phyloP scores from a whole-genome alignment of 306 rosid species.

The Lablab purpureus region DNA sequence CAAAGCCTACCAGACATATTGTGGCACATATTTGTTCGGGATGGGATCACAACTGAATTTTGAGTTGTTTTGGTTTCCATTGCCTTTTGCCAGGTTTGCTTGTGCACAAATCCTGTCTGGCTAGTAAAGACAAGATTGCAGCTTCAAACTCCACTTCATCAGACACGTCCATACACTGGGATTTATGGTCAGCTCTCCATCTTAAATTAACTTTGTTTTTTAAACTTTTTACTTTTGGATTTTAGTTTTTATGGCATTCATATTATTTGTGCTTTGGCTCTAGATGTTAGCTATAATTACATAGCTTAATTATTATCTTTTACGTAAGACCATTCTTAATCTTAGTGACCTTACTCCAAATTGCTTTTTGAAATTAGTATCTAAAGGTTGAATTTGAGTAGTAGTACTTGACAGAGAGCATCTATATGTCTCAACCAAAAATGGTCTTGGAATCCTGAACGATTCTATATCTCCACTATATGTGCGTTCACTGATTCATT shows the following conservation, averaged over 20 bases:
- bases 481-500: conserved; percentile 23
- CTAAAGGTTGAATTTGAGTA: conserved; percentile 2
- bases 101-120: conserved; percentile 95
- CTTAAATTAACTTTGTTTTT: conserved; percentile 54
- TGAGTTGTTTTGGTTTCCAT: conserved; percentile 42
- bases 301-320: conserved; percentile 34
- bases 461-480: neutral
- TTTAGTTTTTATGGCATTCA: conserved; percentile 22
- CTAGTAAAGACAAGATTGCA: conserved; percentile 96
- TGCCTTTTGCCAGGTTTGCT: conserved; percentile 69
- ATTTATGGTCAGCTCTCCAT: conserved; percentile 79
- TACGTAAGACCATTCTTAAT: conserved; percentile 13
- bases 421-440: conserved; percentile 20
- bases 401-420: neutral
- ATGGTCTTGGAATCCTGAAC: neutral
- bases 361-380: conserved; percentile 34
- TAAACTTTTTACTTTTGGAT: conserved; percentile 49
- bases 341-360: conserved; percentile 29
- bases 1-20: conserved; percentile 30
- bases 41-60: conserved; percentile 30
- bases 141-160: conserved; percentile 97
- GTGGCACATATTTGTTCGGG: conserved; percentile 19
- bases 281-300: conserved; percentile 10
- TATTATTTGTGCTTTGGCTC: conserved; percentile 9
- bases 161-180: conserved; percentile 84